phyloP scores from a whole-genome alignment of 1,284 basidiomycete species.

The Bondarzewia mesenterica region DNA sequence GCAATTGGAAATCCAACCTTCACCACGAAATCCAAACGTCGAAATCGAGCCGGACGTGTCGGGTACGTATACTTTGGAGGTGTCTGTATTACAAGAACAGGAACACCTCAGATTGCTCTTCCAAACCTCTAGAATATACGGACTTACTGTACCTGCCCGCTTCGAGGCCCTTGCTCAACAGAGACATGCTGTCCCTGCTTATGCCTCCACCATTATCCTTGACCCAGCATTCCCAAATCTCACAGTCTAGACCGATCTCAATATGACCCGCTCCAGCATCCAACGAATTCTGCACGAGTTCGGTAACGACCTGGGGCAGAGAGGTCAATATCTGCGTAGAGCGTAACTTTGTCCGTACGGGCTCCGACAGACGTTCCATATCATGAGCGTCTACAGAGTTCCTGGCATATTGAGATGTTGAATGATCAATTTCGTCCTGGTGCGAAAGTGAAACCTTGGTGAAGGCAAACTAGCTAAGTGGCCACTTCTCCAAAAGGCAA shows the following conservation, averaged over 20 bases:
- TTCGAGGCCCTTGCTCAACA: constrained; percentile 44
- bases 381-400: not conserved
- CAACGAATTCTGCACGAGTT: constrained; percentile 80
- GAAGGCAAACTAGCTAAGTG: too few species aligned
- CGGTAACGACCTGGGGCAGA: constrained; percentile 68
- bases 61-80: constrained; percentile 59
- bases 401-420: not conserved
- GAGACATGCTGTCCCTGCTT: constrained; percentile 42
- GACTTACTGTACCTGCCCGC: constrained; percentile 59
- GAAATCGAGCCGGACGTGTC: constrained; percentile 38
- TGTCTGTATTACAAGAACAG: constrained; percentile 32
- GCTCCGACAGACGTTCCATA: constrained; percentile 32
- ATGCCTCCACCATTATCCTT: constrained; percentile 80
- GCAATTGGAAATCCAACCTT: constrained; percentile 47
- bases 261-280: constrained; percentile 59
- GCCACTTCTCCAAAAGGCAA: too few species aligned
- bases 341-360: constrained; percentile 61
- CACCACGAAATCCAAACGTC: constrained; percentile 84
- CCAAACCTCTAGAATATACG: not conserved
- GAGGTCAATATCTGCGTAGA: constrained; percentile 81
- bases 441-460: not conserved
- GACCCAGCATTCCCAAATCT: constrained; percentile 75
- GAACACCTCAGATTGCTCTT: not conserved
- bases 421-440: too few species aligned
- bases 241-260: constrained; percentile 58